phyloP scores from a whole-genome alignment of 805 yeast species.

The Phaffomyces antillensis region DNA sequence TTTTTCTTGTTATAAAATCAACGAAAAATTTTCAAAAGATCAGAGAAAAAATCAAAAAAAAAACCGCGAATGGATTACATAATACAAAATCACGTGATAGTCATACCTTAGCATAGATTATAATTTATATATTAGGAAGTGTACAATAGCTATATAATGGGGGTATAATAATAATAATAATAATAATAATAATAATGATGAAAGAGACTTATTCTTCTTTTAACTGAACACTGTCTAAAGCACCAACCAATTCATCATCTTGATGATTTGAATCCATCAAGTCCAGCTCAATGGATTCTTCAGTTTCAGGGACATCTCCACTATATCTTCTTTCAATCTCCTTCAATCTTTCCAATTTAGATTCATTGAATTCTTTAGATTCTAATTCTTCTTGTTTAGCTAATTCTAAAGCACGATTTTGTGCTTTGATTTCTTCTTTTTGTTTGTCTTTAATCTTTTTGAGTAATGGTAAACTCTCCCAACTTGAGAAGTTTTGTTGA shows the following conservation, averaged over 20 bases:
- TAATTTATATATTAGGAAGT: no score
- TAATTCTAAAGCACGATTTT: slow-evolving; percentile 5
- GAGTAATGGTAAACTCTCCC: slow-evolving; percentile 19
- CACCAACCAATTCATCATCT: slow-evolving; percentile 2
- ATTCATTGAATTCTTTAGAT: slow-evolving; percentile 12
- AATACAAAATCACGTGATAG: no score
- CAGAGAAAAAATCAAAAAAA: no score
- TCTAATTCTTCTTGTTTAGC: slow-evolving; percentile 15
- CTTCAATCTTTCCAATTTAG: slow-evolving; percentile 13
- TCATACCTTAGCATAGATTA: no score
- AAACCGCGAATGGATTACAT: no score
- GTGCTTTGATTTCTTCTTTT: slow-evolving; percentile 6
- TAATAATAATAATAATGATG: not conserved
- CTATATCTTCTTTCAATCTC: slow-evolving; percentile 15
- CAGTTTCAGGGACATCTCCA: slow-evolving; percentile 1
- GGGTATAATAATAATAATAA: not conserved
- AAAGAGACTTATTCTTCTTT: not conserved
- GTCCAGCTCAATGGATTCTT: slow-evolving; percentile 4
- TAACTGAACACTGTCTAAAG: not conserved
- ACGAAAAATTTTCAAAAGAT: no score
- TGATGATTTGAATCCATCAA: slow-evolving; percentile 5
- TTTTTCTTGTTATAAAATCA: no score
- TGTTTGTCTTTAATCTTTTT: slow-evolving; percentile 15
- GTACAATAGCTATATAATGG: no score
- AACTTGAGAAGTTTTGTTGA: slow-evolving; percentile 7